phyloP scores from a whole-genome alignment of 345 rosid genomes.

The Brassica incana region DNA sequence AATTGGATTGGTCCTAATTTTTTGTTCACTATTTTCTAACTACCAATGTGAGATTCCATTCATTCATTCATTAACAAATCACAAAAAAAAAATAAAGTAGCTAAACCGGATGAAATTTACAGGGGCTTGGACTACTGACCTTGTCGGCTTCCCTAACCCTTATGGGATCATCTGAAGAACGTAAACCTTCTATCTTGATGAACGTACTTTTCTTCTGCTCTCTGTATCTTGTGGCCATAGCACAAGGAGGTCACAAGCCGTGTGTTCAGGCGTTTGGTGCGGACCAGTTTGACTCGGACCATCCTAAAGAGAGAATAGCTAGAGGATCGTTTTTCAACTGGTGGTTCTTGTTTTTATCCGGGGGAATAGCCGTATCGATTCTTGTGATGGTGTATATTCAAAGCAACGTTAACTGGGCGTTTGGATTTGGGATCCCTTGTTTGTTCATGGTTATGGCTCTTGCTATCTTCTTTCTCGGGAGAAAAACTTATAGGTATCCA shows the following conservation, averaged over 20 bases:
- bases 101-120: not conserved
- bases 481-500: constrained; percentile 5
- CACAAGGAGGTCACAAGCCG: constrained; percentile 15
- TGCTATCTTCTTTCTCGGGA: constrained; percentile 11
- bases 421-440: constrained; percentile 17
- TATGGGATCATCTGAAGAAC: constrained; percentile 1
- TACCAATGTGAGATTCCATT: not conserved
- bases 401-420: not conserved
- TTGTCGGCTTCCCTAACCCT: not conserved
- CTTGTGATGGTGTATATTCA: not conserved
- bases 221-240: constrained; percentile 8
- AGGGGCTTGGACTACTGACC: constrained; percentile 7
- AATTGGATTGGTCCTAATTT: no score
- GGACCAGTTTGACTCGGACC: constrained; percentile 15
- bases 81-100: not conserved
- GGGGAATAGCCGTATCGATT: constrained; percentile 4
- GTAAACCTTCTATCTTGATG: constrained; percentile 7
- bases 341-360: constrained; percentile 13
- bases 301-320: not conserved
- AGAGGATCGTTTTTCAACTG: constrained; percentile 18
- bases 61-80: not conserved
- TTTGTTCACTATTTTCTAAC: not conserved
- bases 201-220: constrained; percentile 13
- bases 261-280: constrained; percentile 22
- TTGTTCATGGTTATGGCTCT: constrained; percentile 21